These are phyloP conservation scores for Penicillium ucsense DNA, from an alignment of 495 filamentous ascomycete species.

Conservation along the genomic window DNA sequence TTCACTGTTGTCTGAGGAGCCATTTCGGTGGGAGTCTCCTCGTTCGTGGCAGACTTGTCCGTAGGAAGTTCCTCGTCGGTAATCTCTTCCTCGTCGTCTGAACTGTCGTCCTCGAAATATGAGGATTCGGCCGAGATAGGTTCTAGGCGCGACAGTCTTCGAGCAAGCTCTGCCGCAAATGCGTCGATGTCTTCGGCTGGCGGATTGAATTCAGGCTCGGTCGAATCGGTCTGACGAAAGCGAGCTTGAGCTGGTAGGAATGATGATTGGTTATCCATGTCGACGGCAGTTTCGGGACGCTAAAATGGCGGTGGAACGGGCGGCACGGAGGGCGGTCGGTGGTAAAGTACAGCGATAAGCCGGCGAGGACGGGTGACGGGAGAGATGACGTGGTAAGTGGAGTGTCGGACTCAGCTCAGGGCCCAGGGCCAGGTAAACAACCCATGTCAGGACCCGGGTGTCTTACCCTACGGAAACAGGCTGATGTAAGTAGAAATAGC, in stretches of 20 bases:
- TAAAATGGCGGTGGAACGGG: not conserved
- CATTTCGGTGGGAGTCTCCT: constrained; percentile 10
- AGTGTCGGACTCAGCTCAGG: too few relatives aligned
- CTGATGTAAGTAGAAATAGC: too few relatives aligned
- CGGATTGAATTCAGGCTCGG: too few relatives aligned
- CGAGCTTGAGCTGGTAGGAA: not conserved
- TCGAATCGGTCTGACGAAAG: too few relatives aligned
- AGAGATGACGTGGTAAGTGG: not conserved
- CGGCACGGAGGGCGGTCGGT: not conserved
- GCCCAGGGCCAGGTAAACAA: too few relatives aligned
- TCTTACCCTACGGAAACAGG: too few relatives aligned
- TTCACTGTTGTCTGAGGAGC: constrained; percentile 30
- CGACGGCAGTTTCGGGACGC: not conserved
- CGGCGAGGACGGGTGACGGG: not conserved
- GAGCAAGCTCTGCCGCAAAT: too few relatives aligned
- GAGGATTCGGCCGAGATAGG: too few relatives aligned
- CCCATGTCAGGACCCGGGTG: too few relatives aligned
- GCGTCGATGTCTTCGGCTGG: too few relatives aligned
- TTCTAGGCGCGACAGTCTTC: too few relatives aligned
- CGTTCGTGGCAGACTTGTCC: not conserved
- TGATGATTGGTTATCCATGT: not conserved
- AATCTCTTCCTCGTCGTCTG: not conserved
- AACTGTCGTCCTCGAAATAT: not conserved
- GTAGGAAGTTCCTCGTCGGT: not conserved
- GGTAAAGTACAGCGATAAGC: too few relatives aligned